A percentile compares a stretch with the other conserved stretches of the same genome.
Conservation (phyloP, 345 rosid genomes). For the Rhizophora apiculata region DNA sequence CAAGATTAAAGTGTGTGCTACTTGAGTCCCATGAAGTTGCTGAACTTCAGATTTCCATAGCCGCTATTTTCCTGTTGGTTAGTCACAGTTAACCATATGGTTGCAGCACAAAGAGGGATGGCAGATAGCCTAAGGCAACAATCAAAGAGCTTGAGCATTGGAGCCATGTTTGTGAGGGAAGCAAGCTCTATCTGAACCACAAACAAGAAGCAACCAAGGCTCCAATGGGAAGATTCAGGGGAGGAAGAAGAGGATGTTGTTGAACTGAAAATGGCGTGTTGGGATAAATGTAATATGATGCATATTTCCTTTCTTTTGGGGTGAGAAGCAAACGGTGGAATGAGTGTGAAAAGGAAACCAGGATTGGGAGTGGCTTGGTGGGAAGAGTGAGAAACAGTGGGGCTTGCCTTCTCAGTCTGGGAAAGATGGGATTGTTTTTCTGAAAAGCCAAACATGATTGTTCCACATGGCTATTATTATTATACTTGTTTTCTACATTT, state of each 20-base stretch:
- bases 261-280: conserved; percentile 1
- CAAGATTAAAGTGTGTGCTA: conserved; percentile 20
- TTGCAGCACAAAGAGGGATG: conserved; percentile 68
- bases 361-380: conserved; percentile 13
- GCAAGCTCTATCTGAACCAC: background rate
- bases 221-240: background rate
- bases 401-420: conserved; percentile 8
- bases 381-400: conserved; percentile 38
- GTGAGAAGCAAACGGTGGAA: background rate
- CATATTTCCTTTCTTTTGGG: background rate
- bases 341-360: background rate
- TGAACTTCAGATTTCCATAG: conserved; percentile 54
- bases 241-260: background rate
- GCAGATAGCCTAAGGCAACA: conserved; percentile 62
- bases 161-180: conserved; percentile 10
- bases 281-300: background rate
- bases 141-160: conserved; percentile 55
- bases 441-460: background rate
- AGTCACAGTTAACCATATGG: conserved; percentile 76
- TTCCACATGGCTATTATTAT: background rate
- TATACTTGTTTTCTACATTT: background rate
- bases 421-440: conserved; percentile 15
- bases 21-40: conserved; percentile 70
- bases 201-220: background rate
- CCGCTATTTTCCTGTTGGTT: conserved; percentile 54